These are phyloP conservation scores for Selenicereus undatus DNA, from an alignment of 148 eudicot genomes.

Conservation along the genomic window DNA sequence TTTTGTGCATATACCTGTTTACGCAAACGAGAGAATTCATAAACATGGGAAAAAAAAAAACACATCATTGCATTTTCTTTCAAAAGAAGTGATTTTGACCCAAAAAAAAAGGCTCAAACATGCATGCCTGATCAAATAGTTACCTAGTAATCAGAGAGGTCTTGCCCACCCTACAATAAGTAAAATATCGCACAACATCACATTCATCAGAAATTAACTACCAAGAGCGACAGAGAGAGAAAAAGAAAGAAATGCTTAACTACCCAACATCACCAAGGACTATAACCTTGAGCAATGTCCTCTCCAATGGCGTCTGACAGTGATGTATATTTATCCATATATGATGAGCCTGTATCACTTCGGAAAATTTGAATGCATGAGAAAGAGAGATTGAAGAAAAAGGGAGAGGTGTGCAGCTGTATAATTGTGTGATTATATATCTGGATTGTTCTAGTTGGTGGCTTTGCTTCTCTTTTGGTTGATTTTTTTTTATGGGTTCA, in stretches of 20 bases:
- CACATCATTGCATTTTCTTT: too few relatives aligned
- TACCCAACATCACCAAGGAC: constrained; percentile 46
- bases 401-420: neutral
- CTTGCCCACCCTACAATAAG: constrained; percentile 47
- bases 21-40: neutral
- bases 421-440: too few relatives aligned
- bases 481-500: neutral
- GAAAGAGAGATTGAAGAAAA: neutral
- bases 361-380: neutral
- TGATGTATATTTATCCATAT: neutral
- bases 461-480: neutral
- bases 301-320: constrained; percentile 24
- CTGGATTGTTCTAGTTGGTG: neutral
- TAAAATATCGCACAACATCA: neutral
- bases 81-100: neutral
- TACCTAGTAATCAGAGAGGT: constrained; percentile 57
- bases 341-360: too few relatives aligned
- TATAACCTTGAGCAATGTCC: constrained; percentile 45
- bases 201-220: neutral
- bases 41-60: too few relatives aligned
- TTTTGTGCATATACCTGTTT: constrained; percentile 55
- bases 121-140: neutral
- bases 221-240: neutral
- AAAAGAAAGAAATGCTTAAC: neutral
- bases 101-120: neutral